phyloP scores from a whole-genome alignment of 805 yeast genomes.

The Dipodascopsis uninucleata region DNA sequence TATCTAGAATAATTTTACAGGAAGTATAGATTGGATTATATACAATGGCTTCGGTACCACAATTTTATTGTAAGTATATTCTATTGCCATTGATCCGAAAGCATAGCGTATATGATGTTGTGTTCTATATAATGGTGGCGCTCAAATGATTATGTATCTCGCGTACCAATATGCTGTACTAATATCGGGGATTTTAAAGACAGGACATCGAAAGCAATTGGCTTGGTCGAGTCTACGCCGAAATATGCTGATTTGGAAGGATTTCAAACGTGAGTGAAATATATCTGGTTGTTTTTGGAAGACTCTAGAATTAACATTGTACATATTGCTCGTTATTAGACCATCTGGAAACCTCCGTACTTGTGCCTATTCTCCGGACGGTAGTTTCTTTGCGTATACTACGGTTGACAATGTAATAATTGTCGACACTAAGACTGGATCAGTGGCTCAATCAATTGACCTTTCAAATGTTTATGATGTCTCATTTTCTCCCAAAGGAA shows the following conservation, averaged over 20 bases:
- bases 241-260: constrained; percentile 35
- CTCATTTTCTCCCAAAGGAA: constrained; percentile 84
- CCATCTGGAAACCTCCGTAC: constrained; percentile 43
- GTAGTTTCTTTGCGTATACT: constrained; percentile 66
- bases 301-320: constrained; percentile 4
- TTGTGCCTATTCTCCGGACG: constrained; percentile 65
- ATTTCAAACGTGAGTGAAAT: constrained; percentile 37
- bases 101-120: neutral
- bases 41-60: constrained; percentile 14
- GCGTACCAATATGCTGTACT: neutral
- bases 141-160: neutral
- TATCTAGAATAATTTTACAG: too few species aligned
- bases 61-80: constrained; percentile 13
- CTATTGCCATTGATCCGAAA: too few species aligned
- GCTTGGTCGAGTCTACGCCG: constrained; percentile 50
- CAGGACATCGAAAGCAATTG: constrained; percentile 56
- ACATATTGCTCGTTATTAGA: constrained; percentile 2
- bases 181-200: constrained; percentile 39
- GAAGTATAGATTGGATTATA: too few species aligned
- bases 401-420: constrained; percentile 59
- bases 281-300: constrained; percentile 16
- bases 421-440: constrained; percentile 53
- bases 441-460: constrained; percentile 47
- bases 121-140: neutral
- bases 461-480: constrained; percentile 72